phyloP scores from a whole-genome alignment of 768 basidiomycete genomes.

The Dacryopinax spathularia region DNA sequence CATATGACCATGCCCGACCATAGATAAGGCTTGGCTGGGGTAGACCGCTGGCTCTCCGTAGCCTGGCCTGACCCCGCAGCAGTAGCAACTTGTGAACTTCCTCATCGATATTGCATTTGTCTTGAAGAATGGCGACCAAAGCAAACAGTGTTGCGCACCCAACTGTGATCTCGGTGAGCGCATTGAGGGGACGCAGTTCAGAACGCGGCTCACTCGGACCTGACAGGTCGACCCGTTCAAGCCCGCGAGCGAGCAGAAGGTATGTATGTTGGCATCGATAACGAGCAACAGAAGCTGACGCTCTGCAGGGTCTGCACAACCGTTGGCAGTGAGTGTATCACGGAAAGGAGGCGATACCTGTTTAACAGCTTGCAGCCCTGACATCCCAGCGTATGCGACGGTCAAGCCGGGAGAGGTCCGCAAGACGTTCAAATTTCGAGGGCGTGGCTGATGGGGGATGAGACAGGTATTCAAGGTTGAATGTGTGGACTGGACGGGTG shows the following conservation, averaged over 20 bases:
- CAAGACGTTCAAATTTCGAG: neutral
- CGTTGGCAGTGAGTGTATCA: conserved; percentile 50
- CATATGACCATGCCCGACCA: neutral
- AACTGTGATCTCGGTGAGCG: conserved; percentile 40
- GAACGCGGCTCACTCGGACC: neutral
- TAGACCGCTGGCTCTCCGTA: neutral
- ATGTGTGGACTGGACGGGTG: conserved; percentile 71
- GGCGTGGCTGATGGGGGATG: neutral
- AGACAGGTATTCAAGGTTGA: conserved; percentile 52
- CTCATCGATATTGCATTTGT: neutral
- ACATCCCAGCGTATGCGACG: conserved; percentile 46
- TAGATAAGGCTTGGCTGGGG: neutral
- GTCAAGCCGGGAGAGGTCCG: conserved; percentile 48
- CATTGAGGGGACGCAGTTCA: neutral
- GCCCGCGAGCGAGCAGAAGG: conserved; percentile 46
- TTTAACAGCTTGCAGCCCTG: conserved; percentile 30
- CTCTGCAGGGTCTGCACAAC: conserved; percentile 45
- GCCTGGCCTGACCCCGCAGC: neutral
- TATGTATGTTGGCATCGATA: conserved; percentile 15
- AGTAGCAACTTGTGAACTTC: neutral
- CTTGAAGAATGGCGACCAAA: conserved; percentile 38
- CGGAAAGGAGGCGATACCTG: too few relatives aligned
- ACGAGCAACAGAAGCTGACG: neutral
- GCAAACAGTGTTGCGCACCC: conserved; percentile 48
- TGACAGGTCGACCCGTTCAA: conserved; percentile 55